These are phyloP conservation scores for Oldenlandia corymbosa DNA, from an alignment of 257 asterid genomes.

Conservation along the genomic window DNA sequence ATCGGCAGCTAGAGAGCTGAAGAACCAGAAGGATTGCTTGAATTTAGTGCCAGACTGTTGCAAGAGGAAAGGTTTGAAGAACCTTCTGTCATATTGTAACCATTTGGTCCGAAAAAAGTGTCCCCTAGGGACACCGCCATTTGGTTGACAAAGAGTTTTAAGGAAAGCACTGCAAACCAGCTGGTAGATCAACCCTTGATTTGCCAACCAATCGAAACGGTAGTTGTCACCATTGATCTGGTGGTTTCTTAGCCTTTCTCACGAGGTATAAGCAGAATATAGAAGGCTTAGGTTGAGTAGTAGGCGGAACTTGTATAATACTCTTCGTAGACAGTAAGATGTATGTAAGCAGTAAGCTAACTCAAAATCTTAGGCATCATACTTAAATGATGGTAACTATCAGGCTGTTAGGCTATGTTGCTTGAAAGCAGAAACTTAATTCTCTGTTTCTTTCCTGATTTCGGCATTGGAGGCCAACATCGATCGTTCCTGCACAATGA, in stretches of 20 bases:
- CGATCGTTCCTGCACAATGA: too few species aligned
- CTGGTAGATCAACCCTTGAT: constrained; percentile 30
- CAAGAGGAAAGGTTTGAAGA: constrained; percentile 75
- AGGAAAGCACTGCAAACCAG: constrained; percentile 53
- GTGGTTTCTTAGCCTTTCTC: too few species aligned
- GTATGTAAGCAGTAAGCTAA: constrained; percentile 8
- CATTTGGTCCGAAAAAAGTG: constrained; percentile 81
- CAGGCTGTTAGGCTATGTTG: constrained; percentile 8
- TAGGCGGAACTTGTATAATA: constrained; percentile 5
- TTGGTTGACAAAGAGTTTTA: constrained; percentile 87
- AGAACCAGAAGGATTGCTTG: constrained; percentile 87
- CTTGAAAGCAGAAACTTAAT: not conserved
- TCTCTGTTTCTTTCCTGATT: not conserved
- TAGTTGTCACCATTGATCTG: not conserved
- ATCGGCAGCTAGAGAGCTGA: constrained; percentile 78
- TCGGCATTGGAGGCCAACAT: too few species aligned
- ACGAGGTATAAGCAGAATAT: not conserved
- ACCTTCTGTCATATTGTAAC: constrained; percentile 71
- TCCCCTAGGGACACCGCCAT: constrained; percentile 95
- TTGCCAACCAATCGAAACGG: constrained; percentile 15
- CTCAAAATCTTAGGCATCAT: constrained; percentile 7
- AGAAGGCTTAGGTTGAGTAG: constrained; percentile 4
- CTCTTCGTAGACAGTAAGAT: too few species aligned
- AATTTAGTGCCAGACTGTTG: constrained; percentile 78
- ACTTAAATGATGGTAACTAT: not conserved